Percentiles rank a stretch among this genome's conserved stretches.
phyloP scores from a whole-genome alignment of 345 rosid species.

The Corchorus olitorius region DNA sequence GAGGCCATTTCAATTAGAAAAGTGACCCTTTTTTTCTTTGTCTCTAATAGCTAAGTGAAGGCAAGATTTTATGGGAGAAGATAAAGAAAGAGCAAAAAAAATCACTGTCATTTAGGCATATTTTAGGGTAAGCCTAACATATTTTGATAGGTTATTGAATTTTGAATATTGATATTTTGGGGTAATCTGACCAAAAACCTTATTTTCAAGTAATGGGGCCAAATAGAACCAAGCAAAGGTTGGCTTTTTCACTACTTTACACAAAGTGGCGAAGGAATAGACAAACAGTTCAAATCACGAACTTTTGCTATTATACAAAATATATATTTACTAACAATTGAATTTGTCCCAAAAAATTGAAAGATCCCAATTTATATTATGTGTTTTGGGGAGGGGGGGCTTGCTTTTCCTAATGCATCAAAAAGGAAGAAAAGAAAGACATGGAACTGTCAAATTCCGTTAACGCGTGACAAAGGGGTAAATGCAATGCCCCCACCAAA shows the following conservation, averaged over 20 bases:
- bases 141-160: not conserved
- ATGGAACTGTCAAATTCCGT: conserved; percentile 21
- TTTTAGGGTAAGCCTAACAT: not conserved
- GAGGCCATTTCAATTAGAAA: not conserved
- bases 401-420: not conserved
- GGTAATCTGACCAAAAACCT: conserved; percentile 5
- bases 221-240: conserved; percentile 18
- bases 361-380: not conserved
- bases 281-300: conserved; percentile 26
- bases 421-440: not conserved
- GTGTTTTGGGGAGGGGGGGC: not conserved
- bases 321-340: not conserved
- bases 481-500: conserved; percentile 5
- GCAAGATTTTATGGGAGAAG: not conserved
- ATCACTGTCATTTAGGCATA: not conserved
- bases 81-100: not conserved
- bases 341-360: not conserved
- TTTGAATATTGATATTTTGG: not conserved
- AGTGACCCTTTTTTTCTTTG: not conserved
- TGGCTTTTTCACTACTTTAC: conserved; percentile 13
- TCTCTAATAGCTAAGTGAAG: not conserved
- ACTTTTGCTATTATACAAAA: not conserved
- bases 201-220: conserved; percentile 26
- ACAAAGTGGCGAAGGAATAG: conserved; percentile 19
- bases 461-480: conserved; percentile 33